Conservation (phyloP, 768 basidiomycete species). For the Auricularia sp. region DNA sequence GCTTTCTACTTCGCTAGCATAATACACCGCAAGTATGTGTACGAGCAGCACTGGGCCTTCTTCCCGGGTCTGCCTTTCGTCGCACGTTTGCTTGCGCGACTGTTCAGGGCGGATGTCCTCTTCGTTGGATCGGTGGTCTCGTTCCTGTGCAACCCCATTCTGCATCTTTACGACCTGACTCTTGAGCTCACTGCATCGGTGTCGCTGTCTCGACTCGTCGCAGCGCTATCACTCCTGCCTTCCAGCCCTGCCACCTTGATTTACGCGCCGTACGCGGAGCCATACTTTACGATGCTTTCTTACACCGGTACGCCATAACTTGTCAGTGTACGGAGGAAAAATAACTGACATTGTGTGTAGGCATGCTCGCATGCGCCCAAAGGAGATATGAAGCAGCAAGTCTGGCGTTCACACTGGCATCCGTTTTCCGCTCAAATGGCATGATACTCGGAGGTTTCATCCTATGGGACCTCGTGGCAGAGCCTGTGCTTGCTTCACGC, state of each 20-base stretch:
- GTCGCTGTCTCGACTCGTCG: conserved; percentile 48
- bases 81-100: conserved; percentile 31
- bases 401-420: conserved; percentile 52
- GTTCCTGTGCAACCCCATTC: conserved; percentile 12
- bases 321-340: too few relatives aligned
- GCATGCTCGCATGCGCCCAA: conserved; percentile 48
- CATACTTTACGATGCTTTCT: conserved; percentile 74
- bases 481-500: conserved; percentile 33
- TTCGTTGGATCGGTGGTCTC: conserved; percentile 26
- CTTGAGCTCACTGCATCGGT: conserved; percentile 44
- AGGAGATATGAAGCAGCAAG: conserved; percentile 46
- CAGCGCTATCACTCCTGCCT: conserved; percentile 64
- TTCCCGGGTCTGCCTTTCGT: conserved; percentile 57
- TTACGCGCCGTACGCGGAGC: conserved; percentile 71
- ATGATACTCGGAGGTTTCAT: conserved; percentile 69
- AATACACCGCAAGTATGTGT: conserved; percentile 44
- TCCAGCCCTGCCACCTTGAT: conserved; percentile 70
- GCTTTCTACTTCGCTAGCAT: conserved; percentile 68
- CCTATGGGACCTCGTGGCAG: conserved; percentile 57
- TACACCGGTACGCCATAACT: conserved; percentile 46
- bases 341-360: conserved; percentile 21
- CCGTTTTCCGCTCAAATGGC: conserved; percentile 68
- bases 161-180: conserved; percentile 49
- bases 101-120: conserved; percentile 25
- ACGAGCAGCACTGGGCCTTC: conserved; percentile 86